These are phyloP conservation scores for Schoenoplectus tabernaemontani DNA, from an alignment of 202 grass and related monocot species.

Conservation along the genomic window DNA sequence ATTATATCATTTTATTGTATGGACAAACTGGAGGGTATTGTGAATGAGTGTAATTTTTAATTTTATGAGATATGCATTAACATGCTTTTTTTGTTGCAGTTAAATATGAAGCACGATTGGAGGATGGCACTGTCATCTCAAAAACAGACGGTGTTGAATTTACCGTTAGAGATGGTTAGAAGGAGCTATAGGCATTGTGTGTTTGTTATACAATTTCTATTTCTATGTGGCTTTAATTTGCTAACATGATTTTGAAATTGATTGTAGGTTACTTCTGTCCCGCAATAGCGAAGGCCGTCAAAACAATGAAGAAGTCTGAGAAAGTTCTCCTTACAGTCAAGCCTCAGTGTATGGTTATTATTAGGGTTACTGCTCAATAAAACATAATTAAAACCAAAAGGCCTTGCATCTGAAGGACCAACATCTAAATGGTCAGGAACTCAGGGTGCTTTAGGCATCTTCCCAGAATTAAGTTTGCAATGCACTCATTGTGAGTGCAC, in stretches of 20 bases:
- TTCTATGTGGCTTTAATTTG: neutral
- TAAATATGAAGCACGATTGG: slow-evolving; percentile 67
- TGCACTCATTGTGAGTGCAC: neutral
- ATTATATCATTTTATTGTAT: neutral
- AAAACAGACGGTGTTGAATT: slow-evolving; percentile 71
- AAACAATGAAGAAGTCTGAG: slow-evolving; percentile 85
- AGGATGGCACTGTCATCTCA: slow-evolving; percentile 60
- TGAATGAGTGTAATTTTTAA: neutral
- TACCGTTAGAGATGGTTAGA: slow-evolving; percentile 74
- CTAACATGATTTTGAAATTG: slow-evolving; percentile 29
- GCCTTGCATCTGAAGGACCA: neutral
- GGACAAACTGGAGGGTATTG: neutral
- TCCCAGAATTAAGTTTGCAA: neutral
- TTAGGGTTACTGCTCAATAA: neutral
- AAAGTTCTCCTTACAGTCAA: slow-evolving; percentile 80
- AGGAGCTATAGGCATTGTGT: neutral
- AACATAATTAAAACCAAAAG: neutral
- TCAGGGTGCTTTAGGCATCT: neutral
- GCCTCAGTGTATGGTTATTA: slow-evolving; percentile 57
- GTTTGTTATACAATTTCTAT: neutral
- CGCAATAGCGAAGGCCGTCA: slow-evolving; percentile 62
- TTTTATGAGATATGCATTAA: neutral
- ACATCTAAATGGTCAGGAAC: neutral
- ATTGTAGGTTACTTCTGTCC: slow-evolving; percentile 59
- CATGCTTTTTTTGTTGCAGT: slow-evolving; percentile 28